These are phyloP conservation scores for Cercospora nicotianae DNA, from an alignment of 2,329 filamentous ascomycete species.

Conservation along the genomic window DNA sequence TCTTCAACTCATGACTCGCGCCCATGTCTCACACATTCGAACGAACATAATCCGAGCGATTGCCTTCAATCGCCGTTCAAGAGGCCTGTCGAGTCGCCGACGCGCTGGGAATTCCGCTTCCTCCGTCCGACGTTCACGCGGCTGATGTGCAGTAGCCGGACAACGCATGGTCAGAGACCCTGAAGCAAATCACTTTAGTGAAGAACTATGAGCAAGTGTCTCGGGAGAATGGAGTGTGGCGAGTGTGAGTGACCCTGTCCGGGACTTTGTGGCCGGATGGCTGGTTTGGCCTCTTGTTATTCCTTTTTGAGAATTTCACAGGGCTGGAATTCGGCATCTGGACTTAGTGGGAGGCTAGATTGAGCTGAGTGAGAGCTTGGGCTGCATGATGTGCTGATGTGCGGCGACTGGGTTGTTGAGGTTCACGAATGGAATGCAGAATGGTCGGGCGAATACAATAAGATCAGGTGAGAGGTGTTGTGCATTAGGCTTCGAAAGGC, in stretches of 20 bases:
- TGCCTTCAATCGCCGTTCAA: neutral
- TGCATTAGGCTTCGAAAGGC: neutral
- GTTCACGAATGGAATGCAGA: neutral
- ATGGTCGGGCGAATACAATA: neutral
- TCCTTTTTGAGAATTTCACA: neutral
- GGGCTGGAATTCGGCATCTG: neutral
- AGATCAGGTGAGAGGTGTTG: neutral
- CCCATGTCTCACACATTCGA: neutral
- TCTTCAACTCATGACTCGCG: neutral
- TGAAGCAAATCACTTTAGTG: neutral
- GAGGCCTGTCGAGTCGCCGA: neutral
- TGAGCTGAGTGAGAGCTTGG: neutral
- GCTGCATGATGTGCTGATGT: neutral
- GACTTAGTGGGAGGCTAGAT: neutral
- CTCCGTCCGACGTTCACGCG: neutral
- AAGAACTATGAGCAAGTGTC: neutral
- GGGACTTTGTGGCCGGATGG: neutral
- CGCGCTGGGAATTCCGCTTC: neutral
- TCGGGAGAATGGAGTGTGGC: neutral
- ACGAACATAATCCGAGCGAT: neutral
- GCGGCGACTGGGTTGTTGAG: neutral
- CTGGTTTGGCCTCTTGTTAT: neutral
- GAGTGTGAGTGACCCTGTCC: neutral
- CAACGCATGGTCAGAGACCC: neutral
- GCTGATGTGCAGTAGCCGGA: conserved; percentile 5